These are phyloP conservation scores for Solanum chilense DNA, from an alignment of 257 asterid species.

Conservation along the genomic window DNA sequence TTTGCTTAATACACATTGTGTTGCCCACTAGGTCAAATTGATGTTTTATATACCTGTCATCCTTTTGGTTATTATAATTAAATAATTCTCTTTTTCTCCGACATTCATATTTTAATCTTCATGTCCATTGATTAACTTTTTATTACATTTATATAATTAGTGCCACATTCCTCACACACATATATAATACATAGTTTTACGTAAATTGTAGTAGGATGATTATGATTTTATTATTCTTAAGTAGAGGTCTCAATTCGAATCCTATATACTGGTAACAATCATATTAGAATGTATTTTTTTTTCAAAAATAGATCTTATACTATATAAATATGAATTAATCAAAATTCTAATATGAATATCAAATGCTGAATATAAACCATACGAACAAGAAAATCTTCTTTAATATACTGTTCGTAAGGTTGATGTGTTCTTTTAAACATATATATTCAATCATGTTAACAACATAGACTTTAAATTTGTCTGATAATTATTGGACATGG, in stretches of 20 bases:
- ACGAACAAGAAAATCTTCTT: background rate
- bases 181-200: background rate
- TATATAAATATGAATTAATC: accelerated
- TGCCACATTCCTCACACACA: background rate
- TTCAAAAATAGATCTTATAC: background rate
- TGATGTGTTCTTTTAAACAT: background rate
- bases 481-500: background rate
- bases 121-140: background rate
- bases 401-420: background rate
- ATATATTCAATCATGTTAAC: background rate
- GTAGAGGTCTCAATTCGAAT: background rate
- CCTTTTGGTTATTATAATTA: background rate
- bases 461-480: background rate
- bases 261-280: accelerated
- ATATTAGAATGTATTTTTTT: background rate
- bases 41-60: background rate
- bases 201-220: accelerated
- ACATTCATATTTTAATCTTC: background rate
- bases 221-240: background rate
- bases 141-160: background rate
- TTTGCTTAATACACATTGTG: background rate
- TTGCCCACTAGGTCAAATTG: background rate
- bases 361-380: accelerated
- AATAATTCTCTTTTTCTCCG: background rate
- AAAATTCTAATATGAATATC: background rate